Conservation (phyloP, 345 rosid species). For the Dovyalis caffra region DNA sequence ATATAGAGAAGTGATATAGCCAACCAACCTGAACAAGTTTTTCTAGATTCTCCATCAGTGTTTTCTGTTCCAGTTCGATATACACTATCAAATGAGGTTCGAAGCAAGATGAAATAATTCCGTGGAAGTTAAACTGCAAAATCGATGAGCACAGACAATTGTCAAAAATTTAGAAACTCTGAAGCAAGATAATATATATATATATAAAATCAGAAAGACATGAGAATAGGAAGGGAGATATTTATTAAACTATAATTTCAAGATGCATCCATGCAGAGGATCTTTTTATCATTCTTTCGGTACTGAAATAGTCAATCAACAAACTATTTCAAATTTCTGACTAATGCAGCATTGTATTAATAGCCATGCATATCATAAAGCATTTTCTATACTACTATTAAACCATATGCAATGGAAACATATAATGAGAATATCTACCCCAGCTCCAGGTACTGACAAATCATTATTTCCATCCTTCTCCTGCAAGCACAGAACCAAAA, state of each 20-base stretch:
- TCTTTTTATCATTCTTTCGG: background rate
- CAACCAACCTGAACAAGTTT: slow-evolving; percentile 83
- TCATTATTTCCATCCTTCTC: slow-evolving; percentile 71
- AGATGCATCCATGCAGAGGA: background rate
- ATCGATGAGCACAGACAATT: slow-evolving; percentile 18
- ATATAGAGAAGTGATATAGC: slow-evolving; percentile 8
- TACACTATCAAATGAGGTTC: slow-evolving; percentile 90
- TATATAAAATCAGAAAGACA: no score
- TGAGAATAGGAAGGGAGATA: no score
- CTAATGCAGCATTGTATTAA: background rate
- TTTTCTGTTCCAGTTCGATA: slow-evolving; percentile 93
- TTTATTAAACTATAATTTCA: no score
- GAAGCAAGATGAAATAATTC: slow-evolving; percentile 95
- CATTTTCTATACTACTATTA: background rate
- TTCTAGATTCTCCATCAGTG: slow-evolving; percentile 93
- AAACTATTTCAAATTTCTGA: background rate
- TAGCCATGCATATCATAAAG: background rate
- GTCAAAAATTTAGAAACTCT: slow-evolving; percentile 8
- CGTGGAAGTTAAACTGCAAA: slow-evolving; percentile 95
- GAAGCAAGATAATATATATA: slow-evolving; percentile 1
- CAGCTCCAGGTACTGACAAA: slow-evolving; percentile 87
- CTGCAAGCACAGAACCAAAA: slow-evolving; percentile 42
- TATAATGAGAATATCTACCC: slow-evolving; percentile 55
- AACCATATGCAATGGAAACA: background rate
- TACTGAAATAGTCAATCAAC: background rate